Base-by-base conservation (phyloP, 177 flowering plant species). In the Viscum album region DNA sequence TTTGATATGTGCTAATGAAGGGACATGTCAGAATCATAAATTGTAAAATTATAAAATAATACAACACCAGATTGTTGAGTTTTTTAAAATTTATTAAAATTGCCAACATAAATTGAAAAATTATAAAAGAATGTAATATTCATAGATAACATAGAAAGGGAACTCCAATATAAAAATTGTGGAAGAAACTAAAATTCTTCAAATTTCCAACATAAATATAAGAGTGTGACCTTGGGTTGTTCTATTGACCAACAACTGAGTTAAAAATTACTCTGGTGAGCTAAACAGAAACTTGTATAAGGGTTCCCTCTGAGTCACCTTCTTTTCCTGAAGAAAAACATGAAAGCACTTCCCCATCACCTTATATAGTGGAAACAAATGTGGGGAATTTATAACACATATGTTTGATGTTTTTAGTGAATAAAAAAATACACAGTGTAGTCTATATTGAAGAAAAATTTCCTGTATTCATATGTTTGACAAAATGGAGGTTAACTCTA, bases 321-420 rank as follows among this genome's bases (percentile, higher is more conserved):
- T 78, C 82, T 95, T 95, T 60, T 80, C 96, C 70, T 89, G 83
- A 54, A 78, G 65, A 73, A 95, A 73, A 66, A 90, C 77, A 74
- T 79, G 83, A 61, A 73, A 81, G 71, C 97, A 92, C 76, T 89
- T 81, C 80, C 88, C 97, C 90, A 92, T 88, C 56, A 92, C 91
- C 83, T 90, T 90, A 98, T 98, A 95, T 59, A 92, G 96, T 92
- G 71, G n/a, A n/a, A n/a, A n/a, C n/a, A n/a, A n/a, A n/a, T n/a
- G n/a, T n/a, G n/a, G n/a, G n/a, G n/a, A n/a, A n/a, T n/a, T n/a
- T n/a, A n/a, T n/a, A n/a, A n/a, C n/a, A n/a, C n/a, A n/a, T n/a
- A n/a, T n/a, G n/a, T n/a, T n/a, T n/a, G n/a, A n/a, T n/a, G n/a
- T n/a, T n/a, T n/a, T n/a, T n/a, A n/a, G n/a, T n/a, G n/a, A n/a